Evolutionary conservation across 345 rosid species (phyloP).

Genomic region (Physaria fendleri): DNA sequence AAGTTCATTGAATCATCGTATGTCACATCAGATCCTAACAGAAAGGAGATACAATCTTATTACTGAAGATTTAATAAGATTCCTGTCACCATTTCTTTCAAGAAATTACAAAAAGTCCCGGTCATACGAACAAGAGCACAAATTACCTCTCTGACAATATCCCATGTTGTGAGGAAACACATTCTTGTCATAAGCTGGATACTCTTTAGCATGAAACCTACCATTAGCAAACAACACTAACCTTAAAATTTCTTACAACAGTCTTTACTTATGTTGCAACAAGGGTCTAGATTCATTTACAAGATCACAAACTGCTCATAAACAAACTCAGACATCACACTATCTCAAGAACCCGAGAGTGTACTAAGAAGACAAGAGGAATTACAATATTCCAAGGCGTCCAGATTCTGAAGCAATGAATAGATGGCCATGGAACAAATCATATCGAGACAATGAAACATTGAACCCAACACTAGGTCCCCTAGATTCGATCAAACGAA

Average conservation of each 20-base stretch:
- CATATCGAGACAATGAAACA: slow-evolving; percentile 59
- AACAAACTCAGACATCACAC: neutral
- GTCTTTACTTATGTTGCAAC: neutral
- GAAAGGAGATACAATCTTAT: neutral
- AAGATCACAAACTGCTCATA: neutral
- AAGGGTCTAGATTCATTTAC: neutral
- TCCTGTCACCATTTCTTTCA: neutral
- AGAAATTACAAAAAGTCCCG: neutral
- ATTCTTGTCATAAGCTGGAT: slow-evolving; percentile 64
- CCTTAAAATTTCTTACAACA: neutral
- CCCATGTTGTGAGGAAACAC: slow-evolving; percentile 73
- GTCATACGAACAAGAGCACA: neutral
- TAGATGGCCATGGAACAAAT: slow-evolving; percentile 85
- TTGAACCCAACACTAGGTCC: slow-evolving; percentile 59
- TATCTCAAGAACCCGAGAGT: no score
- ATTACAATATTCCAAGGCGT: slow-evolving; percentile 82
- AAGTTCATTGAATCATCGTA: slow-evolving; percentile 77
- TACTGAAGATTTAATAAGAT: neutral
- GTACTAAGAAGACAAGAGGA: slow-evolving; percentile 9
- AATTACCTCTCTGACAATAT: slow-evolving; percentile 75
- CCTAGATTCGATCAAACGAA: slow-evolving; percentile 63
- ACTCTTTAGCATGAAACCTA: slow-evolving; percentile 95
- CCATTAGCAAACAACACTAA: slow-evolving; percentile 12
- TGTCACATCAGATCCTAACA: slow-evolving; percentile 54
- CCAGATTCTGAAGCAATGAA: slow-evolving; percentile 56